Conservation (phyloP, 1,284 basidiomycete species). For the Agroathelia rolfsii region DNA sequence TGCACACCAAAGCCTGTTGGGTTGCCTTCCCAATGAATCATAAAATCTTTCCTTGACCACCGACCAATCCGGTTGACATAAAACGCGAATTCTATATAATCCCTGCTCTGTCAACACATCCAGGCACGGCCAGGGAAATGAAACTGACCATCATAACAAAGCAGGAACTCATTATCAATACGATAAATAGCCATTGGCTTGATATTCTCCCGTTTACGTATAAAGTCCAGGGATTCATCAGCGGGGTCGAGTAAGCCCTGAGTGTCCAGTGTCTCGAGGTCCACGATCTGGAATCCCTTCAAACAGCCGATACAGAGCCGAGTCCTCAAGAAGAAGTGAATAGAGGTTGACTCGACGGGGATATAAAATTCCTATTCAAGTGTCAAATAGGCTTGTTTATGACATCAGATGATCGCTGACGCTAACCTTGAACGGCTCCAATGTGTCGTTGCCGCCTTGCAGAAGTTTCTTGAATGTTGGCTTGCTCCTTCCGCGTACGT, state of each 20-base stretch:
- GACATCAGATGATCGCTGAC: slow-evolving; percentile 1
- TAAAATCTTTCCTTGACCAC: slow-evolving; percentile 84
- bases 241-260: slow-evolving; percentile 93
- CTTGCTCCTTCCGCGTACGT: slow-evolving; percentile 74
- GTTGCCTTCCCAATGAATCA: slow-evolving; percentile 94
- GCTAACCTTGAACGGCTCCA: slow-evolving; percentile 86
- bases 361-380: slow-evolving; percentile 92
- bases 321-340: slow-evolving; percentile 97
- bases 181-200: slow-evolving; percentile 95
- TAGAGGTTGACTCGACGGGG: slow-evolving; percentile 91
- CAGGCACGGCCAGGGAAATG: slow-evolving; percentile 1
- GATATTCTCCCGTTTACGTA: slow-evolving; percentile 81
- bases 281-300: slow-evolving; percentile 99
- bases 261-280: slow-evolving; percentile 94
- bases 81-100: slow-evolving; percentile 83
- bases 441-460: slow-evolving; percentile 90
- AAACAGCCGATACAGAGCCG: slow-evolving; percentile 96
- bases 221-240: slow-evolving; percentile 89
- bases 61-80: slow-evolving; percentile 98
- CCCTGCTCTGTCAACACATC: slow-evolving; percentile 8
- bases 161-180: slow-evolving; percentile 91
- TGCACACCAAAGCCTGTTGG: slow-evolving; percentile 87
- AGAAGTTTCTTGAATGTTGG: slow-evolving; percentile 91
- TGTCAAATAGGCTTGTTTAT: slow-evolving; percentile 8
- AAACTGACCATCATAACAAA: slow-evolving; percentile 95